phyloP scores from a whole-genome alignment of 148 eudicot species.

The Rhododendron ovatum region DNA sequence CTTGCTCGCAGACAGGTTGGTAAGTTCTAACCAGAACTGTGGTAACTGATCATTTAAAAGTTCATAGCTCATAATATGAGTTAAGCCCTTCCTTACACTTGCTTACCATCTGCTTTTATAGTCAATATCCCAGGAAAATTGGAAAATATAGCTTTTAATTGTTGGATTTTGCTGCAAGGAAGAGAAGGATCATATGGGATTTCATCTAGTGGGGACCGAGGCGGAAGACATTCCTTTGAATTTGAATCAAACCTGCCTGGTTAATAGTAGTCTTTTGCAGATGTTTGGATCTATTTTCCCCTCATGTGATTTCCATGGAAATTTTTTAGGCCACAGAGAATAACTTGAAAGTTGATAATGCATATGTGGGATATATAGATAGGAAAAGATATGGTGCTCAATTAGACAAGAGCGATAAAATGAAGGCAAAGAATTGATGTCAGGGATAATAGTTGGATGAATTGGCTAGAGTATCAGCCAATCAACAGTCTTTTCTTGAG shows the following conservation, averaged over 20 bases:
- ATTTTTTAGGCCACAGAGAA: not conserved
- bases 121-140: not conserved
- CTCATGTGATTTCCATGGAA: not conserved
- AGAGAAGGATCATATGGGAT: not conserved
- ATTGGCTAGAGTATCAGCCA: not conserved
- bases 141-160: not conserved
- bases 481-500: not conserved
- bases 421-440: not conserved
- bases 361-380: constrained; percentile 6
- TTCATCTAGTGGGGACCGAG: not conserved
- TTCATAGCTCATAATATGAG: not conserved
- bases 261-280: not conserved
- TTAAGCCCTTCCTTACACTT: not conserved
- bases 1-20: not conserved
- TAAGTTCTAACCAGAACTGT: not conserved
- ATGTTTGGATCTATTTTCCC: not conserved
- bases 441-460: not conserved
- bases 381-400: not conserved
- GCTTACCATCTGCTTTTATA: not conserved
- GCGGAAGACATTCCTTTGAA: not conserved
- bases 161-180: constrained; percentile 1
- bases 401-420: not conserved
- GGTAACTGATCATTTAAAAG: not conserved
- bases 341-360: not conserved
- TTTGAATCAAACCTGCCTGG: not conserved